Conservation (phyloP, 1,284 basidiomycete genomes). For the Volvariella surrecta region DNA sequence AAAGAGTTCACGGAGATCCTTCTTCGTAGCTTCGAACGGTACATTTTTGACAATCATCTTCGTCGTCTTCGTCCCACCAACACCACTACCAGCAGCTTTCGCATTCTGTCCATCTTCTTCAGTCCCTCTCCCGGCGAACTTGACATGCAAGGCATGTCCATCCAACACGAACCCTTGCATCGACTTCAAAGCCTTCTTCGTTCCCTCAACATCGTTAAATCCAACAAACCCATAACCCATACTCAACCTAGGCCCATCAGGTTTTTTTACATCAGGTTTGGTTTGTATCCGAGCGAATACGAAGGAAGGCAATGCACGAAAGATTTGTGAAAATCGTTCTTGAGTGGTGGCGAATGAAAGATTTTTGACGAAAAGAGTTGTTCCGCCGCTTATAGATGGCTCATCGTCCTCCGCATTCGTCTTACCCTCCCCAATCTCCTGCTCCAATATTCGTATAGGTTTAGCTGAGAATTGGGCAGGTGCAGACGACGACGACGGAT, state of each 20-base stretch:
- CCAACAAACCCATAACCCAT: slow-evolving; percentile 98
- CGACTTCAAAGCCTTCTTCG: slow-evolving; percentile 69
- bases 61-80: slow-evolving; percentile 51
- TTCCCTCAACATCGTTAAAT: slow-evolving; percentile 71
- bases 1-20: slow-evolving; percentile 86
- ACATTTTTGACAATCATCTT: slow-evolving; percentile 98
- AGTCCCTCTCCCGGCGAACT: slow-evolving; percentile 81
- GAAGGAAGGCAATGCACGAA: slow-evolving; percentile 77
- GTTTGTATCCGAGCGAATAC: slow-evolving; percentile 88
- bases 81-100: slow-evolving; percentile 19
- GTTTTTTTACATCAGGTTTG: slow-evolving; percentile 78
- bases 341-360: slow-evolving; percentile 85
- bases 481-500: slow-evolving; percentile 11
- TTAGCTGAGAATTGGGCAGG: slow-evolving; percentile 18
- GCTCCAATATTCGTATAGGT: slow-evolving; percentile 37
- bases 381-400: slow-evolving; percentile 52
- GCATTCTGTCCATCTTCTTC: slow-evolving; percentile 47
- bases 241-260: slow-evolving; percentile 50
- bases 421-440: slow-evolving; percentile 19
- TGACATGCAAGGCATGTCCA: slow-evolving; percentile 79
- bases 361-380: slow-evolving; percentile 95
- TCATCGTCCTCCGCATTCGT: slow-evolving; percentile 27
- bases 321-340: slow-evolving; percentile 62
- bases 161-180: slow-evolving; percentile 83
- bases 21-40: slow-evolving; percentile 93